These are phyloP conservation scores for Achlya hypogyna DNA, from an alignment of 352 stramenopile species.

Conservation along the genomic window DNA sequence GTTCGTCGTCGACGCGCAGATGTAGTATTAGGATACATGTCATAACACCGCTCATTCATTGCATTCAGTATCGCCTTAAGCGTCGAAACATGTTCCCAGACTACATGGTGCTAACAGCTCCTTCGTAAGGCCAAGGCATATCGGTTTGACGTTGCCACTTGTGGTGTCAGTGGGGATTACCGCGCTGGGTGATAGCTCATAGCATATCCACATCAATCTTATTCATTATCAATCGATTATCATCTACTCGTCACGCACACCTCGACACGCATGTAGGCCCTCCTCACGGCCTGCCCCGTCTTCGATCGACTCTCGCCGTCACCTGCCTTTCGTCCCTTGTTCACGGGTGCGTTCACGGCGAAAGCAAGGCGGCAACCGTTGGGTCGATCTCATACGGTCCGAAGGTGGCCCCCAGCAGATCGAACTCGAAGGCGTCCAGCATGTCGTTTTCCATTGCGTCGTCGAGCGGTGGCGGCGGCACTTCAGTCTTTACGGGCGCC, in stretches of 20 bases:
- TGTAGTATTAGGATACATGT: slow-evolving; percentile 6
- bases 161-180: too few relatives aligned
- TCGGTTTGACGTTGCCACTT: too few relatives aligned
- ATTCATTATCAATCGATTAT: too few relatives aligned
- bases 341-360: not conserved
- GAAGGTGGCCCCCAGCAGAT: slow-evolving; percentile 5
- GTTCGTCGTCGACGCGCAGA: not conserved
- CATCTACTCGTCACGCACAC: too few relatives aligned
- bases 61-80: too few relatives aligned
- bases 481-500: not conserved
- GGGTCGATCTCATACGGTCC: slow-evolving; percentile 15
- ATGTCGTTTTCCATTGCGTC: not conserved
- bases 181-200: too few relatives aligned
- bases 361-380: slow-evolving; percentile 9
- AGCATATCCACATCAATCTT: too few relatives aligned
- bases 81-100: not conserved
- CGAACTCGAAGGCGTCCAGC: slow-evolving; percentile 16
- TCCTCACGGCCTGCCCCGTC: too few relatives aligned
- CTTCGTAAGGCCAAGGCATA: too few relatives aligned
- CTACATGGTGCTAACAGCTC: too few relatives aligned
- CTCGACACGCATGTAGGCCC: too few relatives aligned
- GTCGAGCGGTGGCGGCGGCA: not conserved
- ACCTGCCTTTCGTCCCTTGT: not conserved
- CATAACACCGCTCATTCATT: not conserved
- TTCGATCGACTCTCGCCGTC: not conserved